These are phyloP conservation scores for Saccharomycopsis amapae DNA, from an alignment of 805 yeast species.

Conservation along the genomic window DNA sequence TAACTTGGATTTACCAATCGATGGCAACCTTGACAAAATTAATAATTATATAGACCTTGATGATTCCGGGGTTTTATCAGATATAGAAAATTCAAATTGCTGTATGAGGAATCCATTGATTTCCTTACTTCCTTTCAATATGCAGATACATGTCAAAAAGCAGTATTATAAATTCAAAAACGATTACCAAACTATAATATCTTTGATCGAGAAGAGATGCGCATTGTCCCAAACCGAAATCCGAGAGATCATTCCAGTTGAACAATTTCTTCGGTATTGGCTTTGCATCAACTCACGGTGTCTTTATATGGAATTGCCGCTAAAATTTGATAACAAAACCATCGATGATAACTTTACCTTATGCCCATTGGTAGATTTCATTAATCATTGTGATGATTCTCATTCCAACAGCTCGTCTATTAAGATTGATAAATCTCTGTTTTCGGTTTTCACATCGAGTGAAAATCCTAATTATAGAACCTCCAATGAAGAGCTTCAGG, in stretches of 20 bases:
- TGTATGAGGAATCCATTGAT: background rate
- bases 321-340: conserved; percentile 33
- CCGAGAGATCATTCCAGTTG: conserved; percentile 1
- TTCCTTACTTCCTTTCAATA: background rate
- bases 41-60: background rate
- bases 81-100: too few relatives aligned
- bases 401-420: conserved; percentile 45
- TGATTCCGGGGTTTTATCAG: background rate
- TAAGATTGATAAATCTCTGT: conserved; percentile 40
- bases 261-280: conserved; percentile 63
- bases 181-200: conserved; percentile 9
- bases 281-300: conserved; percentile 88
- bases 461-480: background rate
- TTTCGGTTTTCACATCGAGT: conserved; percentile 37
- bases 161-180: conserved; percentile 8
- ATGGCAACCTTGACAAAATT: background rate
- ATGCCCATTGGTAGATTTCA: conserved; percentile 86
- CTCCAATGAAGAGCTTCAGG: conserved; percentile 32
- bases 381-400: conserved; percentile 54
- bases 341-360: conserved; percentile 68
- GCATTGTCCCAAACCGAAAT: too few relatives aligned
- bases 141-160: conserved; percentile 2
- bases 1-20: background rate
- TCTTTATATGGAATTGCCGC: conserved; percentile 64
- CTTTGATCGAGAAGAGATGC: conserved; percentile 2